Base-by-base conservation (phyloP, 139 green algal species). In the Pycnococcus provasolii region DNA sequence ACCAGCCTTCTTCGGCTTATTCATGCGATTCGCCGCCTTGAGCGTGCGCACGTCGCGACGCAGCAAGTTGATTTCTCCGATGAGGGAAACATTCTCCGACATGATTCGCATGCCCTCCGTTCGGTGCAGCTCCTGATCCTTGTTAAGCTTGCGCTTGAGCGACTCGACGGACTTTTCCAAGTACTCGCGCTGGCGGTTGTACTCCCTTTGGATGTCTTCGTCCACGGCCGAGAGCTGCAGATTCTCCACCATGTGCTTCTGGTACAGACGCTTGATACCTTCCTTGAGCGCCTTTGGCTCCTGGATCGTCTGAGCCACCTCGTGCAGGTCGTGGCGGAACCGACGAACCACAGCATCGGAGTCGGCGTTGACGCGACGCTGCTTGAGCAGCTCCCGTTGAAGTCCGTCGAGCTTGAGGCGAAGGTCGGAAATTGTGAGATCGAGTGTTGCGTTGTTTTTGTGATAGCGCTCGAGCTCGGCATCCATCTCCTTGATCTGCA, bases 1-100 rank as follows among this genome's bases (percentile, higher is more conserved):
- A 26, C 26, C 26, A 26, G 26, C 26, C 26, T 26, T 26, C 26
- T 26, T 26, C 26, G 26, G 26, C 26, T 26, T 26, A 26, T 26
- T 26, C 26, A 26, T 67, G 51, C 9, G 40, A 39, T 43, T 51
- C 40, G 51, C 57, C 44, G 61, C 45, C 65, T 72, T 70, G 39
- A 81, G 50, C 50, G 58, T 60, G 66, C 85, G 81, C 64, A 88
- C 85, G 74, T 95, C 87, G 4, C 87, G 71, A 44, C 85, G 66
- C 60, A 95, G 79, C 79, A 93, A 83, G 62, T 95, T 93, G 77
- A 95, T 89, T 71, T 94, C 87, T 58, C 83, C 85, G 70, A 95
- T 91, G 47, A 96, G 81, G 3, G 78, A 77, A 3, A 87, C 87
- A 67, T 95, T 95, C 73, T 95, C 84, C 37, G 73, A 42, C 75